Percentiles rank a stretch among this genome's conserved stretches.
phyloP scores from a whole-genome alignment of 23 red algal species.

The Gracilaria caudata region DNA sequence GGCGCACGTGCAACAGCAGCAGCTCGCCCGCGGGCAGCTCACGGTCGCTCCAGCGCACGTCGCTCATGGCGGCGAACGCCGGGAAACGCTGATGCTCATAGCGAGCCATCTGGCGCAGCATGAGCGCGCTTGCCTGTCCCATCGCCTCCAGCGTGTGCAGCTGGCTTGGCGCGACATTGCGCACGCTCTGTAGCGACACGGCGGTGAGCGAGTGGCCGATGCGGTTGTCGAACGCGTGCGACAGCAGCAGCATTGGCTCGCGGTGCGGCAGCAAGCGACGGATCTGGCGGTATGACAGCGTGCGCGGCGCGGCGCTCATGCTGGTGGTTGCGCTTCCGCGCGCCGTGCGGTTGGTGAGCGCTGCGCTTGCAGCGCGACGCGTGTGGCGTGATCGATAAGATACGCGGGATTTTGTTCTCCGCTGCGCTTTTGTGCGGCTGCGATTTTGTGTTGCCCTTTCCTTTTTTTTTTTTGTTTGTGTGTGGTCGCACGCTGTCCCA shows the following conservation, averaged over 20 bases:
- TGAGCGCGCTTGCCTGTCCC: conserved; percentile 25
- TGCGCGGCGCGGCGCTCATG: neutral
- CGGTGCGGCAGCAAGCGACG: conserved; percentile 19
- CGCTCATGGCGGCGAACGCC: conserved; percentile 20
- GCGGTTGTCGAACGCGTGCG: neutral
- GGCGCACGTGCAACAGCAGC: conserved; percentile 8
- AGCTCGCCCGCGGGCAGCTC: neutral
- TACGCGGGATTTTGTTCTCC: too few relatives aligned
- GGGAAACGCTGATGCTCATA: neutral
- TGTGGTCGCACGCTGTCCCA: too few relatives aligned
- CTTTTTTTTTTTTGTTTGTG: too few relatives aligned
- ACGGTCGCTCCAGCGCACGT: conserved; percentile 5
- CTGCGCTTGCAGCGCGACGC: neutral
- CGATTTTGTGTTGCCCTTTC: too few relatives aligned
- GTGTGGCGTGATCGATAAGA: too few relatives aligned
- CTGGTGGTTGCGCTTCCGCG: neutral
- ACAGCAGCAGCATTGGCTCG: conserved; percentile 40
- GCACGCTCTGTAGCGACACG: neutral
- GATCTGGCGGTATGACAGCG: neutral
- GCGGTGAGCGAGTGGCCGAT: conserved; percentile 5
- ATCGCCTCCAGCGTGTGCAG: conserved; percentile 30
- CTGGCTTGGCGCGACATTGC: neutral
- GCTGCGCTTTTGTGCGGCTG: too few relatives aligned
- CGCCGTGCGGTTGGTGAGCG: neutral
- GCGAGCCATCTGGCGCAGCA: conserved; percentile 51